Evolutionary conservation across 2,329 filamentous ascomycete species (phyloP), one percentile per base, ranked within the genome.

Genomic region (Calycina herbarum): DNA sequence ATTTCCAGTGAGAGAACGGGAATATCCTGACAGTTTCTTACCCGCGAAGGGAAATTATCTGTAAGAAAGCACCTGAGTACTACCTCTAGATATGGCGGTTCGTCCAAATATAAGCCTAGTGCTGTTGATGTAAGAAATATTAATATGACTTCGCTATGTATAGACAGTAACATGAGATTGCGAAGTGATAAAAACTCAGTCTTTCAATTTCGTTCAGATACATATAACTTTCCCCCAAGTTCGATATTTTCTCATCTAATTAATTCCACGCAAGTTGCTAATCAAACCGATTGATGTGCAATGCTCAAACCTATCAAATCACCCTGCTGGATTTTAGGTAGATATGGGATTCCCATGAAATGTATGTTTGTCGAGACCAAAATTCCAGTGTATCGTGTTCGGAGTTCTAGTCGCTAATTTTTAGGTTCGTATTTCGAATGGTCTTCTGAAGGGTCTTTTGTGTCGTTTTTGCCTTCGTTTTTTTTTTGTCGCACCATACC

Each of bases 301-400:
- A 54, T 54, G n/a, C 48, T 54, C 48, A 24, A 54, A 11, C 48
- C 48, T 54, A 54, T 13, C 20, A 54, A 54, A 15, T 13, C 38
- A 5, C 20, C 48, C 48, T 13, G 24, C 48, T 13, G 20, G 13
- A 24, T 54, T 54, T 54, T 54, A 24, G n/a, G 20, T 51, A 27
- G 42, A 54, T 54, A 54, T 54, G 48, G 48, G 20, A 54, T 5
- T 11, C 48, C 48, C 48, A 54, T 54, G 48, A 24, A 54, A 54
- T 27, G 48, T 24, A 24, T 54, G 15, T 54, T 54, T 54, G 48
- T 27, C 4, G 10, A 13, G 48, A 1, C 13, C 48, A 11, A 54
- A 54, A 54, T 54, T 54, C 10, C 48, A 24, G 48, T 27, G 48
- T 54, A 54, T 54, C 20, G n/a, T 20, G 48, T 54, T 24, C 27